phyloP scores from a whole-genome alignment of 2,329 filamentous ascomycete genomes.

The Lachnellula willkommii region DNA sequence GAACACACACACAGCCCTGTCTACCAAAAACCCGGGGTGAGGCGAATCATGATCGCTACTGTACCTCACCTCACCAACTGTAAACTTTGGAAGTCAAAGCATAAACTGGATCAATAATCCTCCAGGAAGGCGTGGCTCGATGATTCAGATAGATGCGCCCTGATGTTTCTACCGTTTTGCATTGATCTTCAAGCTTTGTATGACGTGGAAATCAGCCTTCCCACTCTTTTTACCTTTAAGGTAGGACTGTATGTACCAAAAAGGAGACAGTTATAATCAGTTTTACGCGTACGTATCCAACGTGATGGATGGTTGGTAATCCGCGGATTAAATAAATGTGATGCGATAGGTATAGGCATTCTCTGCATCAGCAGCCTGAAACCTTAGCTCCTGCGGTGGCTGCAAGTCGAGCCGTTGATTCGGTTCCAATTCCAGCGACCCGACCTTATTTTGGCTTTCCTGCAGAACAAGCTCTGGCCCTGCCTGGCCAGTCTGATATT shows the following conservation, averaged over 20 bases:
- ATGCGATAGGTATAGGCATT: neutral
- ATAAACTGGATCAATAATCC: neutral
- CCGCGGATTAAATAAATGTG: too few species aligned
- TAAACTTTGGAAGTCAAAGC: neutral
- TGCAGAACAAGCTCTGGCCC: neutral
- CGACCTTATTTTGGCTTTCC: neutral
- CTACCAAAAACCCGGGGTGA: too few species aligned
- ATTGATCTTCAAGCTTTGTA: neutral
- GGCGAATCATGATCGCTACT: too few species aligned
- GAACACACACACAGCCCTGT: too few species aligned
- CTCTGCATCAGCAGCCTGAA: neutral
- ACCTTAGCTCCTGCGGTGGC: neutral
- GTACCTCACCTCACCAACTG: too few species aligned
- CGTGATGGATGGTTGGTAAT: too few species aligned
- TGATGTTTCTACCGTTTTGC: neutral
- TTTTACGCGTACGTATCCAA: too few species aligned
- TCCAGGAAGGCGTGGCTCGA: neutral
- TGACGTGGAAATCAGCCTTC: neutral
- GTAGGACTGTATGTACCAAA: neutral
- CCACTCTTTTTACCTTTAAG: neutral
- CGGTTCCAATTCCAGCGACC: neutral
- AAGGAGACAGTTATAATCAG: too few species aligned
- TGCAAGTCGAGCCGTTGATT: constrained; percentile 3
- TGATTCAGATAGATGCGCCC: neutral
- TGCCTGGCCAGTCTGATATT: neutral